Conservation (phyloP, 768 basidiomycete species). For the Rhizopogon rudus region DNA sequence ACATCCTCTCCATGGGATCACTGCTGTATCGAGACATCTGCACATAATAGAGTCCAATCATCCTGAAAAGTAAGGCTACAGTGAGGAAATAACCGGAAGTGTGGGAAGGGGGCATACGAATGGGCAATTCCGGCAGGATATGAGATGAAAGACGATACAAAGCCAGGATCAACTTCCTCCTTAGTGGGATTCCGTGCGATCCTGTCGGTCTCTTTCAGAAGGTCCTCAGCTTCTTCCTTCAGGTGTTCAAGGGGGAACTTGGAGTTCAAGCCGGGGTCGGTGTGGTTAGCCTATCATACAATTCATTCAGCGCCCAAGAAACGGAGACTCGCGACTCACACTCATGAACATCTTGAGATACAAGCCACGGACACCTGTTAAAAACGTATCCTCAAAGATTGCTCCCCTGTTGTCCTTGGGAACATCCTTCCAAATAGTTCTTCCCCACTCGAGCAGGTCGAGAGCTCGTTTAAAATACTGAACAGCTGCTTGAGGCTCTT, state of each 20-base stretch:
- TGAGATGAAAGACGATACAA: conserved; percentile 8
- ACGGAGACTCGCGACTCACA: neutral
- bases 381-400: conserved; percentile 15
- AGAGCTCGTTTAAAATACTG: conserved; percentile 7
- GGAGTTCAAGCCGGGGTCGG: conserved; percentile 2
- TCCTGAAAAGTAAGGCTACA: neutral
- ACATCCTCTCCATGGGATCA: neutral
- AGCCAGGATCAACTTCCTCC: neutral
- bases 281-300: neutral
- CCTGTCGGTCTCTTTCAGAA: conserved; percentile 6
- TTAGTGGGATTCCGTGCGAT: neutral
- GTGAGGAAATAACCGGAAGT: neutral
- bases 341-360: conserved; percentile 6
- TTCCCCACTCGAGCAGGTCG: conserved; percentile 14
- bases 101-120: conserved; percentile 6
- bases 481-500: conserved; percentile 1
- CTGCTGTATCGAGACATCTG: conserved; percentile 8
- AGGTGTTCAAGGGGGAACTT: conserved; percentile 10
- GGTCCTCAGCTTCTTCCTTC: conserved; percentile 14
- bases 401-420: conserved; percentile 9
- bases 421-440: conserved; percentile 11
- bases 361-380: neutral
- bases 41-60: neutral
- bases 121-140: conserved; percentile 8
- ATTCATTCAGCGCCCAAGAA: neutral